Conservation (phyloP, 805 yeast species). For the Metschnikowia noctiluminum region DNA sequence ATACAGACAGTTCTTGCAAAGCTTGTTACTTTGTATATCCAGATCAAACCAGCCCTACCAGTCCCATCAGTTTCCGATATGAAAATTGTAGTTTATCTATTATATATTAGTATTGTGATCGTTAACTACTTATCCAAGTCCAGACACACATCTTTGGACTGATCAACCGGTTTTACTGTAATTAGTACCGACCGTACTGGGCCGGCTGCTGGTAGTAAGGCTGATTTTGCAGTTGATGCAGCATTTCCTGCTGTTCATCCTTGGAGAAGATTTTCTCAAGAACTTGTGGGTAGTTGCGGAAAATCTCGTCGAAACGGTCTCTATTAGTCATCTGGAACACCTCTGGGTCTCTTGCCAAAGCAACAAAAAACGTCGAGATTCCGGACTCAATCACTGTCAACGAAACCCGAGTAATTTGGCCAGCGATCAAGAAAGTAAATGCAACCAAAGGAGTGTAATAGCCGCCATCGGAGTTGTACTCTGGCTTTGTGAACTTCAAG, state of each 20-base stretch:
- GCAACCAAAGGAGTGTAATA: slow-evolving; percentile 74
- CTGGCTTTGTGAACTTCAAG: slow-evolving; percentile 64
- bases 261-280: slow-evolving; percentile 41
- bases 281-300: slow-evolving; percentile 66
- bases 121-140: not conserved
- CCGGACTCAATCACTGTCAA: slow-evolving; percentile 79
- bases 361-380: slow-evolving; percentile 77
- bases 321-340: slow-evolving; percentile 73
- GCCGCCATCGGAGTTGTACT: slow-evolving; percentile 54
- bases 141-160: no score
- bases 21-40: no score
- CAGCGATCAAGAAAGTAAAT: slow-evolving; percentile 66
- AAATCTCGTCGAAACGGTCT: slow-evolving; percentile 57
- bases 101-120: not conserved
- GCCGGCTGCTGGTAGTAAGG: slow-evolving; percentile 15
- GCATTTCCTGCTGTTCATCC: slow-evolving; percentile 13
- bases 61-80: no score
- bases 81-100: no score
- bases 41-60: no score
- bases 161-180: no score
- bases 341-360: slow-evolving; percentile 82
- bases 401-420: slow-evolving; percentile 71
- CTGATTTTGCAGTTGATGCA: slow-evolving; percentile 9
- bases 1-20: no score
- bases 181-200: slow-evolving; percentile 8